phyloP scores from a whole-genome alignment of 2,329 filamentous ascomycete species.

The Microascus cirrosus region DNA sequence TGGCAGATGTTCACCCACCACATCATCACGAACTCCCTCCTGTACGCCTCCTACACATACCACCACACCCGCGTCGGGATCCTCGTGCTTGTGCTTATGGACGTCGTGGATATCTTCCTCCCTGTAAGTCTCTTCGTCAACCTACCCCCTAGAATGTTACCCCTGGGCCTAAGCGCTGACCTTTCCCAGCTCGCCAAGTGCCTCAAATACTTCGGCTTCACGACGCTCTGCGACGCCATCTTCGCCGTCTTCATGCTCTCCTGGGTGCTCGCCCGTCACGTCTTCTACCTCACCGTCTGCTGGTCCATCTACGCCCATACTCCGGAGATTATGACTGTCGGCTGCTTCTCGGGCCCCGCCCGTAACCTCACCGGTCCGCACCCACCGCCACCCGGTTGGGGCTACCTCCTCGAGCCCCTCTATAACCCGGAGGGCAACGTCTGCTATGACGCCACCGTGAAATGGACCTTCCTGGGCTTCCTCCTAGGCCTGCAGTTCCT shows the following conservation, averaged over 20 bases:
- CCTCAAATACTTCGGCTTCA: slow-evolving; percentile 77
- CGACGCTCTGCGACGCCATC: slow-evolving; percentile 64
- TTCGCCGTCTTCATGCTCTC: slow-evolving; percentile 79
- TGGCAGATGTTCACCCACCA: slow-evolving; percentile 95
- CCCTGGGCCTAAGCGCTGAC: not conserved
- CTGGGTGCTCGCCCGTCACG: slow-evolving; percentile 77
- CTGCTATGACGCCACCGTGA: slow-evolving; percentile 68
- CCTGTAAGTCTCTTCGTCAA: slow-evolving; percentile 50
- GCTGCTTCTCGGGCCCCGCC: slow-evolving; percentile 57
- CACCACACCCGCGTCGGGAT: slow-evolving; percentile 81
- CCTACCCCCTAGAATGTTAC: not conserved
- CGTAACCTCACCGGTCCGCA: slow-evolving; percentile 43
- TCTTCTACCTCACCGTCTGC: slow-evolving; percentile 67
- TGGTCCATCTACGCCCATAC: slow-evolving; percentile 69
- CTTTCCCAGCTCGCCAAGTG: slow-evolving; percentile 67
- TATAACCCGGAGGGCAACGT: slow-evolving; percentile 58
- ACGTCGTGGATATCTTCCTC: slow-evolving; percentile 79
- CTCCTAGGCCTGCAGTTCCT: slow-evolving; percentile 71
- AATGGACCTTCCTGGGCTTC: slow-evolving; percentile 64
- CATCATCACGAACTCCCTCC: slow-evolving; percentile 73
- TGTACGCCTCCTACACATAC: slow-evolving; percentile 76
- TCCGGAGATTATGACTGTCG: slow-evolving; percentile 48
- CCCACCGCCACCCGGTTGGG: slow-evolving; percentile 35
- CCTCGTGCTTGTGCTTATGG: slow-evolving; percentile 84
- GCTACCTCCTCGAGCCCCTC: slow-evolving; percentile 66